Conservation (phyloP, 2,329 filamentous ascomycete species). For the Phialemoniopsis sp. region DNA sequence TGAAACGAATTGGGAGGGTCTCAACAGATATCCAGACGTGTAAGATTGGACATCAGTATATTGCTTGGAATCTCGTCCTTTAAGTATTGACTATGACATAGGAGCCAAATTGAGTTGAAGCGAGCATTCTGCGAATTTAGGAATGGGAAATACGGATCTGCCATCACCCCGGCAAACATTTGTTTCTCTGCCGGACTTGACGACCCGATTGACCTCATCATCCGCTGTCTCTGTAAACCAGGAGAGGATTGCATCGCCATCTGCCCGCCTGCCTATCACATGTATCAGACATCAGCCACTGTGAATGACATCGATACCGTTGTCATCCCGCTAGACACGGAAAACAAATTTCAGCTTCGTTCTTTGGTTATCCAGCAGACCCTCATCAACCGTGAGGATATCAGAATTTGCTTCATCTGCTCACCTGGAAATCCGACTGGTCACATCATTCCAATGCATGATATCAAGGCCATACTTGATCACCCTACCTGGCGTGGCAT, state of each 20-base stretch:
- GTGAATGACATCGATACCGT: slow-evolving; percentile 88
- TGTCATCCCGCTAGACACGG: slow-evolving; percentile 72
- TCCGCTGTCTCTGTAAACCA: slow-evolving; percentile 89
- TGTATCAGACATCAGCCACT: slow-evolving; percentile 95
- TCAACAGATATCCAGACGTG: too few species aligned
- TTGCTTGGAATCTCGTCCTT: too few species aligned
- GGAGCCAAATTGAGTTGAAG: slow-evolving; percentile 82
- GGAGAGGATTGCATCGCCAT: slow-evolving; percentile 86
- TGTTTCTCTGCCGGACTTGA: slow-evolving; percentile 96
- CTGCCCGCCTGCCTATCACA: slow-evolving; percentile 96
- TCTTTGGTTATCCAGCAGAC: slow-evolving; percentile 61
- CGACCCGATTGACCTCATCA: slow-evolving; percentile 90
- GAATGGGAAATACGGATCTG: slow-evolving; percentile 73
- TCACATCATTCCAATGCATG: slow-evolving; percentile 68
- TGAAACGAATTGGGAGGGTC: too few species aligned
- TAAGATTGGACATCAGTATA: too few species aligned
- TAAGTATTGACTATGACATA: too few species aligned
- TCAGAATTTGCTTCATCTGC: slow-evolving; percentile 92
- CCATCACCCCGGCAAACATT: slow-evolving; percentile 74
- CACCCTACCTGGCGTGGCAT: slow-evolving; percentile 95
- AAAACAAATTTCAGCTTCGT: slow-evolving; percentile 71
- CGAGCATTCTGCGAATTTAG: slow-evolving; percentile 80
- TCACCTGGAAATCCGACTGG: slow-evolving; percentile 95
- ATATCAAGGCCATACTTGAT: slow-evolving; percentile 69
- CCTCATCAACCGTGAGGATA: slow-evolving; percentile 53